Evolutionary conservation across 768 basidiomycete species (phyloP).

Genomic region (Leccinum obscurum): DNA sequence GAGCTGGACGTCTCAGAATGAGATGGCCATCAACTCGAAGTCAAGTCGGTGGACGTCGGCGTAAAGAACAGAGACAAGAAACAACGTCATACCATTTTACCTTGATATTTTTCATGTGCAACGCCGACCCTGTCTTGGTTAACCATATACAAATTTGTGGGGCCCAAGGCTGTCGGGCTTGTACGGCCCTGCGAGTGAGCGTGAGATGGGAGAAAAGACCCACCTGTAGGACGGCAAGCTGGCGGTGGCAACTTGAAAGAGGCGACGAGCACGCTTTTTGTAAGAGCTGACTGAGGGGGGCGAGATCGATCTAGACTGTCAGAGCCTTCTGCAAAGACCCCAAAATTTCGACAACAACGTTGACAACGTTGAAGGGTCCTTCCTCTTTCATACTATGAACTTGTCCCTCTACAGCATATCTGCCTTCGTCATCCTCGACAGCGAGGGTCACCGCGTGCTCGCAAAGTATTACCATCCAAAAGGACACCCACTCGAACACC

Average conservation of each 20-base stretch:
- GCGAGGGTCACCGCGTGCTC: slow-evolving; percentile 92
- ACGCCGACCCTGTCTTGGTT: slow-evolving; percentile 56
- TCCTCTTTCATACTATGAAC: slow-evolving; percentile 49
- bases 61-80: slow-evolving; percentile 2
- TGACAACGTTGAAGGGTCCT: background rate
- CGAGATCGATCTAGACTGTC: slow-evolving; percentile 17
- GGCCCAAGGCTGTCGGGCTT: slow-evolving; percentile 45
- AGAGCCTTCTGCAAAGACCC: background rate
- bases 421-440: slow-evolving; percentile 89
- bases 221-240: slow-evolving; percentile 32
- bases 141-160: slow-evolving; percentile 37
- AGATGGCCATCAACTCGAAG: slow-evolving; percentile 23
- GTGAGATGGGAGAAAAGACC: slow-evolving; percentile 32
- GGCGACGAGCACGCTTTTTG: slow-evolving; percentile 34
- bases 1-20: background rate
- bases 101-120: slow-evolving; percentile 40
- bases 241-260: background rate
- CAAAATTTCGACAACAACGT: background rate
- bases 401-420: slow-evolving; percentile 85
- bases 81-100: slow-evolving; percentile 35
- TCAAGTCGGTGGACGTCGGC: slow-evolving; percentile 41
- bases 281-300: slow-evolving; percentile 5
- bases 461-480: slow-evolving; percentile 94
- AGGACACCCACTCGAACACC: slow-evolving; percentile 42
- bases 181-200: slow-evolving; percentile 11